Evolutionary conservation across 2,329 filamentous ascomycete species (phyloP), one percentile per base, ranked within the genome.

Genomic region (Exophiala dermatitidis): DNA sequence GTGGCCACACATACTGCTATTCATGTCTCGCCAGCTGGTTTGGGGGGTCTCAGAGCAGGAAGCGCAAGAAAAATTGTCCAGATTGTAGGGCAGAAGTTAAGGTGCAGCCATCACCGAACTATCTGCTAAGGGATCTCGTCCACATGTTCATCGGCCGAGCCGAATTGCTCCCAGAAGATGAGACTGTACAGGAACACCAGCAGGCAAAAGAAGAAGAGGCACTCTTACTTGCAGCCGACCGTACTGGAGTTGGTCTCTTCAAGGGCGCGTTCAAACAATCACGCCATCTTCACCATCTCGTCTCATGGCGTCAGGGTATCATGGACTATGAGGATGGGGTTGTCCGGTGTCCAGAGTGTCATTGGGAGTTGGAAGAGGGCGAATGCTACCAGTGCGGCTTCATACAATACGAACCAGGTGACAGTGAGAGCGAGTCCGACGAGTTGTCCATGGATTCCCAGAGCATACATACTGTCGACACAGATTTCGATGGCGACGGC

Each of bases 1-100:
- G 84, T 62, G 84, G 84, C 2, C 84, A 87, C 66, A 86, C 83
- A 4, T 86, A 85, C 68, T 87, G 84, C 70, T 87, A 87, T 65
- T 80, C 77, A 63, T 70, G 68, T 54, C 58, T 71, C 32, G 67
- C 66, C 36, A 69, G 61, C 56, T 69, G 63, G 68, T 69, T 71
- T 48, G 52, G 65, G 19, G 64, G 66, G 12, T 63, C 36, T 6
- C 36, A 49, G 2, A 40, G 45, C n/a, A 49, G 57, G 19, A 55
- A 78, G 61, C 77, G 71, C 64, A 70, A 69, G 41, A 81, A 78
- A 63, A 84, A 83, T 62, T 87, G 84, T 67, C 84, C 84, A 10
- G 82, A 86, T 65, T 87, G 84, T 65, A 77, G 84, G 55, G 72
- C 78, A 2, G 69, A 73, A 34, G 79, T 86, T 53, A 77, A 72